phyloP scores from a whole-genome alignment of 1,284 basidiomycete species.

The Ustilago lituana region DNA sequence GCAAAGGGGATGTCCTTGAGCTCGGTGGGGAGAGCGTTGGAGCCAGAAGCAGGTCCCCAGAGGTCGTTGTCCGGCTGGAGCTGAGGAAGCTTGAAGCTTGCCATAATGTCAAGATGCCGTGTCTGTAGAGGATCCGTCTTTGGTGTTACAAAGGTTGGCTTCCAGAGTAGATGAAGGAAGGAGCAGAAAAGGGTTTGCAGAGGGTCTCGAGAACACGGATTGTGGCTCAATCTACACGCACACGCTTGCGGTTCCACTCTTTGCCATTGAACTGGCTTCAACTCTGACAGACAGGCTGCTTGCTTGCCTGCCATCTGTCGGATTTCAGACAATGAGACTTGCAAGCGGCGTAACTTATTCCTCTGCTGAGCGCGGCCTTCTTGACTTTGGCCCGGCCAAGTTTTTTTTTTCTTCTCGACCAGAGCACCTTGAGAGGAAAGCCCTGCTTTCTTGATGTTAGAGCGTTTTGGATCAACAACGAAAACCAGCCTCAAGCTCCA shows the following conservation, averaged over 20 bases:
- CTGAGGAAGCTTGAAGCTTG: conserved; percentile 58
- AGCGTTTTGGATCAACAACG: neutral
- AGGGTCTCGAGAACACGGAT: too few relatives aligned
- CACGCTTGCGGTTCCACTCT: too few relatives aligned
- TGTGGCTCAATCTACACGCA: conserved; percentile 10
- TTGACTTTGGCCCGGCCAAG: too few relatives aligned
- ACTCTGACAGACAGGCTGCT: too few relatives aligned
- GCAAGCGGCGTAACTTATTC: too few relatives aligned
- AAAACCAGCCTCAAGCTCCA: neutral
- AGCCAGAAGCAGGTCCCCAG: conserved; percentile 62
- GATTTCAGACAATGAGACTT: too few relatives aligned
- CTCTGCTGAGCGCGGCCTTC: neutral
- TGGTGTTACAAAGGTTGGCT: conserved; percentile 4
- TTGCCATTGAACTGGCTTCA: too few relatives aligned
- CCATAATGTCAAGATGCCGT: conserved; percentile 46
- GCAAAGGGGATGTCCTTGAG: conserved; percentile 74
- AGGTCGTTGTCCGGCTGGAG: conserved; percentile 51
- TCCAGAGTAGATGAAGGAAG: conserved; percentile 13
- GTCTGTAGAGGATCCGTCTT: conserved; percentile 3
- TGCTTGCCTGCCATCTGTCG: too few relatives aligned
- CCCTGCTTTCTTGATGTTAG: conserved; percentile 9
- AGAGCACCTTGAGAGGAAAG: conserved; percentile 1
- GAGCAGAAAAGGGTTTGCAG: too few relatives aligned
- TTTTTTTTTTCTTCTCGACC: conserved; percentile 25
- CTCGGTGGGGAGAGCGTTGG: conserved; percentile 56